phyloP scores from a whole-genome alignment of 768 basidiomycete genomes.

The Phylloporus sp. region DNA sequence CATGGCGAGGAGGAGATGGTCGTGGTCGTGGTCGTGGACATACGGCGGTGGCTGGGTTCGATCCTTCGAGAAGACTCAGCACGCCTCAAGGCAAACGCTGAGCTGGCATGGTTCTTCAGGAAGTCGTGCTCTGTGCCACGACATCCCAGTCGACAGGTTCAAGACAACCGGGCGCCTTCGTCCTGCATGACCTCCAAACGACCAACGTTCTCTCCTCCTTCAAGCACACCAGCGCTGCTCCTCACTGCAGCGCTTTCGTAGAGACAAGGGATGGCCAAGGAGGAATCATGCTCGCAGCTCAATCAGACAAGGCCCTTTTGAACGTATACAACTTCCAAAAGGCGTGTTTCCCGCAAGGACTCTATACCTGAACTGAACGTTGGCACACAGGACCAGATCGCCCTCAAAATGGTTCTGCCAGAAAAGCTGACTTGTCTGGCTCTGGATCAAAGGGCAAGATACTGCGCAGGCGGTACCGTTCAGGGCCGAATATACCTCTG shows the following conservation, averaged over 20 bases:
- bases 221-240: conserved; percentile 71
- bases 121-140: conserved; percentile 61
- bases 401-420: conserved; percentile 79
- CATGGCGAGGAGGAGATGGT: conserved; percentile 32
- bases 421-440: conserved; percentile 84
- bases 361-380: not conserved
- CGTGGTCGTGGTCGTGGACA: too few species aligned
- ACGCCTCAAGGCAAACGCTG: too few species aligned
- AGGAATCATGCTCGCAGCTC: conserved; percentile 78
- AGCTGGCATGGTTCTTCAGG: conserved; percentile 53
- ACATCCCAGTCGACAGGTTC: conserved; percentile 40
- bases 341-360: conserved; percentile 37
- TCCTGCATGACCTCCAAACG: conserved; percentile 78
- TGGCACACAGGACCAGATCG: conserved; percentile 74
- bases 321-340: conserved; percentile 95
- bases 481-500: conserved; percentile 92
- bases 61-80: too few species aligned
- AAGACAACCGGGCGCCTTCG: conserved; percentile 53
- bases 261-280: conserved; percentile 69
- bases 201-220: conserved; percentile 75
- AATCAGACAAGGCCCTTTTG: conserved; percentile 82
- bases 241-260: conserved; percentile 64
- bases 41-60: conserved; percentile 22
- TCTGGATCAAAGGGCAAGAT: conserved; percentile 64
- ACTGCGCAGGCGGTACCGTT: conserved; percentile 83